Evolutionary conservation across 352 stramenopile species (phyloP), one percentile per base, ranked within the genome.

Genomic region (Globisporangium recalcitrans): DNA sequence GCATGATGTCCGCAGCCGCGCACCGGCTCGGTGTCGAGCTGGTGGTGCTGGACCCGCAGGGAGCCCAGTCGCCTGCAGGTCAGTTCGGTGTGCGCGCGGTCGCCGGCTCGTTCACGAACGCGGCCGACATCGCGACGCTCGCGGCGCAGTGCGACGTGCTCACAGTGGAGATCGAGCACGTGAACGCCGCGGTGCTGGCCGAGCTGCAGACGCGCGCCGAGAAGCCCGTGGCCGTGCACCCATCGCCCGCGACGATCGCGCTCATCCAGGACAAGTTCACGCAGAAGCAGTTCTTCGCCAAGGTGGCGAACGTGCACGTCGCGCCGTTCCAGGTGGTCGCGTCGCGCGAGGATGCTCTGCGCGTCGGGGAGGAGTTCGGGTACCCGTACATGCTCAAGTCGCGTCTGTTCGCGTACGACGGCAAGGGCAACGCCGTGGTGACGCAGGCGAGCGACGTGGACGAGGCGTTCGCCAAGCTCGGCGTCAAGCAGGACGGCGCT

Each of bases 351-450:
- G 71, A 76, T 4, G 85, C 80, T 4, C 34, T 72, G 31, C 68
- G 71, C 4, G 69, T 89, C 21, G 80, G 85, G 2, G 27, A 74
- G 47, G 22, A 40, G 16, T 93, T 91, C 47, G 97, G 96, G n/a
- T 97, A 98, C 63, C 97, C 97, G n/a, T 91, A 97, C 52, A 99
- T 99, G 95, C 90, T 99, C 59, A 99, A 99, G 78, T 96, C 93
- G 27, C 86, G 96, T 52, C 82, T 82, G 29, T 94, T 94, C 51
- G 97, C 92, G 29, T 99, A 99, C 72, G 97, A 99, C 70, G 97
- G 97, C 58, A 89, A 90, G 36, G 97, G 97, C 52, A 99, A 99
- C 75, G 90, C 89, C n/a, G 88, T 99, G 27, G 80, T 99, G 0
- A 78, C 87, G 31, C 75, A 72, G 11, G 74, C 79, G 22, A 78